phyloP scores from a whole-genome alignment of 495 filamentous ascomycete genomes.

The Aspergillus nidulans region DNA sequence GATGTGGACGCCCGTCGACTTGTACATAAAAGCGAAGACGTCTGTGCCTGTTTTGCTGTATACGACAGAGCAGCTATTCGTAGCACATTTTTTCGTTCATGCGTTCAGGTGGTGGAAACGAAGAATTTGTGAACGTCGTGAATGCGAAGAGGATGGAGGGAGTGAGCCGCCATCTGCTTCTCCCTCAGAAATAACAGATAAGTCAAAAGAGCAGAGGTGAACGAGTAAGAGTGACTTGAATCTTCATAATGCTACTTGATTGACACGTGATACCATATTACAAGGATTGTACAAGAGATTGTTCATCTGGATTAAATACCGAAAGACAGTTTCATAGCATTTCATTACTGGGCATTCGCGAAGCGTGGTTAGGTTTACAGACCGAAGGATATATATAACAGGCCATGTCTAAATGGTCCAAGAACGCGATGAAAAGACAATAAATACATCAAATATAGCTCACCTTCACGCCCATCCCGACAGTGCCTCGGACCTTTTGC shows the following conservation, averaged over 20 bases:
- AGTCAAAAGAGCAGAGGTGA: background rate
- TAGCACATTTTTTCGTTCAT: constrained; percentile 53
- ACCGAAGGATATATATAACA: constrained; percentile 15
- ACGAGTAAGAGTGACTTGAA: background rate
- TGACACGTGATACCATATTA: background rate
- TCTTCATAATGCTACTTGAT: constrained; percentile 1
- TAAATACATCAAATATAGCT: constrained; percentile 69
- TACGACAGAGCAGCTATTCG: constrained; percentile 53
- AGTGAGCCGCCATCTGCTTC: background rate
- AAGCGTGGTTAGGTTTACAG: constrained; percentile 9
- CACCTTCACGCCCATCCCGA: constrained; percentile 97
- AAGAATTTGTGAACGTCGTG: background rate
- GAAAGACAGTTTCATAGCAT: constrained; percentile 1
- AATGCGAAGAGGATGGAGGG: constrained; percentile 16
- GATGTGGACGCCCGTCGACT: constrained; percentile 50
- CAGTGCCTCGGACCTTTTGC: constrained; percentile 78
- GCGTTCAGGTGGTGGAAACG: constrained; percentile 43
- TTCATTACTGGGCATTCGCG: background rate
- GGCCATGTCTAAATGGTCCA: background rate
- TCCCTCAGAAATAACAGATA: background rate
- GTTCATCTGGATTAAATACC: background rate
- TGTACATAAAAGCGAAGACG: constrained; percentile 47
- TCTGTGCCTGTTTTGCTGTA: constrained; percentile 52
- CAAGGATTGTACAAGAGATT: background rate
- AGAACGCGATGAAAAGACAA: constrained; percentile 13